Evolutionary conservation across 108 stramenopile genomes (phyloP), one percentile per base, ranked within the genome.

Genomic region (Skeletonema grethae): DNA sequence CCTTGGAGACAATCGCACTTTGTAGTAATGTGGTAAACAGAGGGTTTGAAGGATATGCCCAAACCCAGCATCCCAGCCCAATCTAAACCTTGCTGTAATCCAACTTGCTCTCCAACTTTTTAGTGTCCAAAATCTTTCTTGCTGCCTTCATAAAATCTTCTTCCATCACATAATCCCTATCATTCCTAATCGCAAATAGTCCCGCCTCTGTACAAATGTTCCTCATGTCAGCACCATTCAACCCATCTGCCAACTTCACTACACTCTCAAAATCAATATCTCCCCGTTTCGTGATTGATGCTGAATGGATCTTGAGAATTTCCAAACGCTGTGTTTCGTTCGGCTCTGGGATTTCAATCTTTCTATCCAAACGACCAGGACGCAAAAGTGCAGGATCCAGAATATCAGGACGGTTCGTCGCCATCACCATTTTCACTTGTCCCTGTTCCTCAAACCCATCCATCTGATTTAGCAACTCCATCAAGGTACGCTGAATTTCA

Each of bases 131-230:
- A 74, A 99, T 95, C 90, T 99, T 99, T 41, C 99, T 84, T 22
- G 95, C 97, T 0, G 98, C 98, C 91, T 98, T 98, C 98, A 99
- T 98, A 70, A 99, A 98, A 80, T 99, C 99, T 74, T 98, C 97
- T 81, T 98, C 99, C 57, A 98, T 75, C 18, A 96, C 95, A 82
- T 98, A 98, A 75, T 97, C 97, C 41, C 99, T 79, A 76, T 98
- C 98, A 25, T 87, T 86, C 38, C 99, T 90, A 78, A 98, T 99
- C 46, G 99, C 99, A 82, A 99, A 99, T 57, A 99, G 77, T 16
- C 99, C 99, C 5, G 99, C 99, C 79, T 99, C 98, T 3, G 98
- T 97, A 79, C 95, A 97, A 55, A 99, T 87, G 75, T 99, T 99
- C 55, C 98, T 84, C 86, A 99, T 91, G 73, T 99, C 99, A 9